Evolutionary conservation across 768 basidiomycete genomes (phyloP), one percentile per base, ranked within the genome.

Genomic region (Leccinum disarticulatum): DNA sequence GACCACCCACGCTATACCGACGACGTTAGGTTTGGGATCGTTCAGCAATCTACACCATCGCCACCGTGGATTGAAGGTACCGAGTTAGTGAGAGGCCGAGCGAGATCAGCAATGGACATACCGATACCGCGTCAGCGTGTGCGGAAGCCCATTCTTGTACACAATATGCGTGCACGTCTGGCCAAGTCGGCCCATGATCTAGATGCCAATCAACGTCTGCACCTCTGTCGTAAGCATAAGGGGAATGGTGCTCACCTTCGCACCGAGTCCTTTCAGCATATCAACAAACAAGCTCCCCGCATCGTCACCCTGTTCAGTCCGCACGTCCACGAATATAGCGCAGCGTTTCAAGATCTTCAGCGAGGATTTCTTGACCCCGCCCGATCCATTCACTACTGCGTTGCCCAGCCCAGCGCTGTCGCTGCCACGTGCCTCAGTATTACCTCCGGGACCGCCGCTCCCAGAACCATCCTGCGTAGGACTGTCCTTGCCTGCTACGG

Each of bases 1-100:
- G 2, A 94, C 90, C 5, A 95, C 89, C 93, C 93, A 95, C 17
- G 85, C 88, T 64, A 94, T 91, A 8, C 91, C 90, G 15, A 96
- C 88, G 15, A 93, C 86, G 27, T 76, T 64, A 0, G 93, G 93
- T 67, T 87, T 81, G 67, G 71, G 90, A 43, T 91, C 87, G 49
- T 83, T 77, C 25, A 91, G 75, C 52, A 85, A 68, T 55, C 89
- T 90, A 35, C 10, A 48, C 14, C 38, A 31, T 30, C 43, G 3
- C 27, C 43, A 22, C 25, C 15, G 6, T 58, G 9, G 35, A 46
- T 50, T 36, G 8, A n/a, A 36, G 11, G 22, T 15, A n/a, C 5
- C 3, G 6, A 15, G 4, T 53, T 49, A 60, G 33, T 51, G 36
- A 25, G n/a, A 22, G 27, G 36, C 15, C 3, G n/a, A 52, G 55